phyloP scores from a whole-genome alignment of 2,329 filamentous ascomycete genomes.

The Diaporthe nobilis region DNA sequence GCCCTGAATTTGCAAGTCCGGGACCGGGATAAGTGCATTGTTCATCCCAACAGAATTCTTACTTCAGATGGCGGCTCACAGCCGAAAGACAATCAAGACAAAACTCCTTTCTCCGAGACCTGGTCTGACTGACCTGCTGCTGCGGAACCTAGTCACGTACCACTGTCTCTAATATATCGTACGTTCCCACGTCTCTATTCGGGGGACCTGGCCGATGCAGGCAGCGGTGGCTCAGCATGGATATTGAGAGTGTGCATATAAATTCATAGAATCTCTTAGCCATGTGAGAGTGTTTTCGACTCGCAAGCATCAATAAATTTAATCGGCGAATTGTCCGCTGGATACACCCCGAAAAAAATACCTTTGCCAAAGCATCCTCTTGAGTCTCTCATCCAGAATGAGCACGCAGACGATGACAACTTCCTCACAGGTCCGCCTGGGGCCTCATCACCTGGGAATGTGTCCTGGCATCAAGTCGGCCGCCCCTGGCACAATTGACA shows the following conservation, averaged over 20 bases:
- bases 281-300: not conserved
- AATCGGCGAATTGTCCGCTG: not conserved
- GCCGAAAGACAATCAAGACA: not conserved
- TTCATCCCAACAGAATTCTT: not conserved
- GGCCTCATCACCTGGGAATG: not conserved
- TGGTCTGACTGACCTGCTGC: not conserved
- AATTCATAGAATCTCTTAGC: not conserved
- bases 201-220: too few relatives aligned
- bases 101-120: constrained; percentile 1
- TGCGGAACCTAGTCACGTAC: not conserved
- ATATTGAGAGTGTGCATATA: not conserved
- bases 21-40: not conserved
- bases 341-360: not conserved
- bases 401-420: not conserved
- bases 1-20: not conserved
- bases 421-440: constrained; percentile 17
- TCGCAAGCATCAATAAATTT: not conserved
- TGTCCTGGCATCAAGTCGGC: constrained; percentile 8
- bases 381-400: not conserved
- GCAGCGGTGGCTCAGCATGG: not conserved
- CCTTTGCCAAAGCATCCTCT: not conserved
- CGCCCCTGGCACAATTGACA: not conserved
- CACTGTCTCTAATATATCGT: not conserved
- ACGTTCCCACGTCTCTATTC: not conserved
- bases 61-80: not conserved